A percentile compares a stretch with the other conserved stretches of the same genome.
These are phyloP conservation scores for Catunica adiposa DNA, from an alignment of 2,329 filamentous ascomycete genomes.

Conservation along the genomic window DNA sequence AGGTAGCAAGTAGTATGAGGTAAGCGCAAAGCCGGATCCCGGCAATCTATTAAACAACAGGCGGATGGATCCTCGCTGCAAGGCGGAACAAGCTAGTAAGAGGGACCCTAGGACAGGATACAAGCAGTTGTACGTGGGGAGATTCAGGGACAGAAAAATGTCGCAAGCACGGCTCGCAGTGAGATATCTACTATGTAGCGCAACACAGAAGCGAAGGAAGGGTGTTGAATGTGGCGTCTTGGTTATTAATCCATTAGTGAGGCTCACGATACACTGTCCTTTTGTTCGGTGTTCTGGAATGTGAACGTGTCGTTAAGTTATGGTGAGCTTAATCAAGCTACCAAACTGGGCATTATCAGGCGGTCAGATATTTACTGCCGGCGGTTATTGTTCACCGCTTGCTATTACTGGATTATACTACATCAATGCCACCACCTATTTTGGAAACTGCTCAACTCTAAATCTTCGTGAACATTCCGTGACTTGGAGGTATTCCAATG, in stretches of 20 bases:
- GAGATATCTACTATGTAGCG: background rate
- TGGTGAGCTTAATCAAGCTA: constrained; percentile 5
- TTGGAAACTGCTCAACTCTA: background rate
- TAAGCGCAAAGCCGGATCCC: constrained; percentile 9
- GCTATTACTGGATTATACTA: background rate
- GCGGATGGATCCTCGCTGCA: background rate
- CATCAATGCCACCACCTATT: constrained; percentile 1
- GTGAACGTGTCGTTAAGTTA: constrained; percentile 14
- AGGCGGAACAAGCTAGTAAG: background rate
- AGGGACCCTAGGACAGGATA: background rate
- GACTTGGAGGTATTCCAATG: background rate
- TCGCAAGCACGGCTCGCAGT: background rate
- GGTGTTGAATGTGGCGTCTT: background rate
- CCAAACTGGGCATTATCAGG: constrained; percentile 1
- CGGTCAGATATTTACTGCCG: constrained; percentile 2
- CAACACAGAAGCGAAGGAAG: background rate
- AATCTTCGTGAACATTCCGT: background rate
- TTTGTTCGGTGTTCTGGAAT: background rate
- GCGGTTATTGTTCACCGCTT: background rate
- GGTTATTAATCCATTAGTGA: background rate
- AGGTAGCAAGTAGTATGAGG: constrained; percentile 2
- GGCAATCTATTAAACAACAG: background rate
- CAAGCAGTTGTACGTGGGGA: too few species aligned
- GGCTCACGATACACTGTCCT: background rate
- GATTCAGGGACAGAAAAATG: too few species aligned